phyloP scores from a whole-genome alignment of 2,329 filamentous ascomycete species.

The Colletotrichum acutatum region DNA sequence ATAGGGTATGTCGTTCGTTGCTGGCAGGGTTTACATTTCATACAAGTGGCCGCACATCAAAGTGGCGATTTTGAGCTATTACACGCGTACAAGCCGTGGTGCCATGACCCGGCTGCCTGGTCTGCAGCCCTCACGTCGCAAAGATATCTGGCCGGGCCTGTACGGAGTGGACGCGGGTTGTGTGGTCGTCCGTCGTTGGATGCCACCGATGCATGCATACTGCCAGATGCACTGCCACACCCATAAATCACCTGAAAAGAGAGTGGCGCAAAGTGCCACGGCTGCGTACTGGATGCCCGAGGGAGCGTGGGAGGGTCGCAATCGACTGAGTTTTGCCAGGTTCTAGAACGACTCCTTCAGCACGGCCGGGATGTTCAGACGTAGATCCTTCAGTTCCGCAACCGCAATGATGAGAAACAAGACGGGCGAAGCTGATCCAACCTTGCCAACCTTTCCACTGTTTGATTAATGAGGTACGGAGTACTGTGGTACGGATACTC shows the following conservation, averaged over 20 bases:
- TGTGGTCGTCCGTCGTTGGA: background rate
- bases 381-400: background rate
- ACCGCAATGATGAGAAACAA: background rate
- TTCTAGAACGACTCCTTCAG: background rate
- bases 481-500: background rate
- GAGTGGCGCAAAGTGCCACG: background rate
- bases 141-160: background rate
- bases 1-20: background rate
- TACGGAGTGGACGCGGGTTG: background rate
- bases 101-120: too few species aligned
- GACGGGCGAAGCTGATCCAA: background rate
- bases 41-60: background rate
- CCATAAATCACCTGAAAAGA: background rate
- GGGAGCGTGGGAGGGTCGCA: too few species aligned
- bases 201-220: too few species aligned
- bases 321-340: background rate
- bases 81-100: background rate
- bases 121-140: background rate
- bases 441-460: background rate
- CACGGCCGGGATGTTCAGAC: slow-evolving; percentile 7
- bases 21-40: background rate
- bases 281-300: background rate
- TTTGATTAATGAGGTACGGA: background rate
- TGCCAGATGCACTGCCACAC: background rate
- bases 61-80: background rate